These are phyloP conservation scores for Didymellaceae sp. DNA, from an alignment of 2,329 filamentous ascomycete species.

Conservation along the genomic window DNA sequence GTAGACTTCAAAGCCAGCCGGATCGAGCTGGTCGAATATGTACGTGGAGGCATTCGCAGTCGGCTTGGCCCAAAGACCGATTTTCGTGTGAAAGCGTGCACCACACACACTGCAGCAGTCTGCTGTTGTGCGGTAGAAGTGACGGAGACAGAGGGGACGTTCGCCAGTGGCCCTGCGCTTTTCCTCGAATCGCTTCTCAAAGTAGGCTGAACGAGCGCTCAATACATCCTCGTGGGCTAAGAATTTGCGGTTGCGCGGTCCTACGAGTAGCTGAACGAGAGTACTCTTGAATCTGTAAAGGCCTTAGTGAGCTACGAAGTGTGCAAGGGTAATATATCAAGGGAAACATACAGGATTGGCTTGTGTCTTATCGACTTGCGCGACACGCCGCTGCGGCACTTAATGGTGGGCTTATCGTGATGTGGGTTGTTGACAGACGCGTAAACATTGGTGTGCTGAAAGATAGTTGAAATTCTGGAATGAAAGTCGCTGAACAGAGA, in stretches of 20 bases:
- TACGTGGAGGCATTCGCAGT: neutral
- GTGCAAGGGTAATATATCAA: neutral
- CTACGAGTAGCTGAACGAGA: conserved; percentile 1
- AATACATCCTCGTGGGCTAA: conserved; percentile 4
- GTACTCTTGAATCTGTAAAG: neutral
- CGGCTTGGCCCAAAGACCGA: neutral
- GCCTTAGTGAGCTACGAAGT: neutral
- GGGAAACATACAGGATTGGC: neutral
- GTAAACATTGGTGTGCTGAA: no score
- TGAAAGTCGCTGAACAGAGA: no score
- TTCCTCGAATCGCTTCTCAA: neutral
- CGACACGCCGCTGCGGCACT: neutral
- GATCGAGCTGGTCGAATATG: neutral
- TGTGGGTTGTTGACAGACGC: no score
- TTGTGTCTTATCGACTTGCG: neutral
- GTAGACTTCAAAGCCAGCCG: conserved; percentile 6
- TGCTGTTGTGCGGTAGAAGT: neutral
- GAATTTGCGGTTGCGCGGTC: conserved; percentile 1
- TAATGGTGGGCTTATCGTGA: neutral
- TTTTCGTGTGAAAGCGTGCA: neutral
- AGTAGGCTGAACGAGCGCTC: neutral
- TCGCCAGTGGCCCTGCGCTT: neutral
- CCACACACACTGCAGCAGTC: conserved; percentile 1
- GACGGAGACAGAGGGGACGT: neutral
- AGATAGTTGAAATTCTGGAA: no score